Base-by-base conservation (phyloP, 768 basidiomycete genomes). In the Lentinula boryana region DNA sequence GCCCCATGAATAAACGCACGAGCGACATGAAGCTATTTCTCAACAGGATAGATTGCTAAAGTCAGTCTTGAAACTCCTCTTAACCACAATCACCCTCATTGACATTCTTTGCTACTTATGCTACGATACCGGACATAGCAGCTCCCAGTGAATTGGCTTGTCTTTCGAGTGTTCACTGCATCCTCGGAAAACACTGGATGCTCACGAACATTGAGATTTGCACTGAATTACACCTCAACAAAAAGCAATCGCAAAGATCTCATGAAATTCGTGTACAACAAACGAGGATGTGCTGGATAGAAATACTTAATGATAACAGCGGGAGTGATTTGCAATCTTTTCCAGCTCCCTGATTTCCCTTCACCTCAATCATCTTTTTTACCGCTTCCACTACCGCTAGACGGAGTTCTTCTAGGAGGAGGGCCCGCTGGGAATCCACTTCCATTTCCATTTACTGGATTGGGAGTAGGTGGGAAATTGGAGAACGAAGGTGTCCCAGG, bases 351-450 rank as follows among this genome's bases (percentile, higher is more conserved):
- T 46, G 15, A 16, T 27, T 27, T 27, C 27, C 27, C 27, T 27
- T 27, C 27, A 27, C 15, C 44, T 62, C 43, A 65, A 60, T 65
- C 64, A 61, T 65, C 64, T 49, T 65, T 65, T 59, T 65, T 65
- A 18, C 32, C 59, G 38, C 59, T 36, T 27, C 58, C 59, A 40
- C 27, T 35, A 9, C 49, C 48, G 36, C 16, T 21, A 48, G 55
- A 56, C 13, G 55, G 55, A 9, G 27, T 60, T 43, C 63, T 60
- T 48, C 53, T 60, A 31, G 62, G 54, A 31, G 64, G 64, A 5
- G 64, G 62, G 5, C 64, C 59, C 36, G 50, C 58, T 13, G 63
- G 44, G 36, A 65, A 52, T 32, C 59, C 63, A 56, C 54, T 60
- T 41, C 54, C 62, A 43, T 33, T 63, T 49, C 18, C 63, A 52